Evolutionary conservation across 1,139 yeast species (phyloP), one percentile per base, ranked within the genome.

Genomic region (Yamadazyma aaseri): DNA sequence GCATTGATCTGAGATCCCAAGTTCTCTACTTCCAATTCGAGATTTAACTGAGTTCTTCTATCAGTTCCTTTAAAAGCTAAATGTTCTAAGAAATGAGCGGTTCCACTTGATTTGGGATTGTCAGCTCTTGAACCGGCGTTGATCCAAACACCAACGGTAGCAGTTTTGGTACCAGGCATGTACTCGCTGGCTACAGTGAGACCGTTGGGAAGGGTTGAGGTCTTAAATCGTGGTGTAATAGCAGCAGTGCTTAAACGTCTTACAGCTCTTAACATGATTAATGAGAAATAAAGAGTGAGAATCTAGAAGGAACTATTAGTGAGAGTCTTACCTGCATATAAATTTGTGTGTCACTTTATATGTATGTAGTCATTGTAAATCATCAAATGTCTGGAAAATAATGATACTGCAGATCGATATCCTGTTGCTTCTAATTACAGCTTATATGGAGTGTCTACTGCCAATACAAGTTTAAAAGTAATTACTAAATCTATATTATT

Each of bases 51-150:
- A n/a, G 89, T 67, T 55, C 98, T 76, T 43, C 71, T 73, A 36
- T 73, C 63, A 11, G 98, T 92, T 21, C 99, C 99, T 63, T 92
- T 92, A 67, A 92, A 92, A 3, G 97, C 95, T 51, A 92, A 70
- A 62, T 92, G 99, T 60, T 92, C 99, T 39, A 92, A 67, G 56
- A 92, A 92, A 63, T 92, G 99, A 0, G 99, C 99, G 9, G 97
- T 90, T 29, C 99, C 99, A 38, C 79, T 72, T 50, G 89, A 87
- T 55, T 75, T 76, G 33, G 81, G 78, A 52, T 81, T 84, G 62
- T 92, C 99, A 2, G 97, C 97, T 43, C 99, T 75, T 2, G 97
- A 90, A 1, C 99, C 99, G 29, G 98, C 97, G 60, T 94, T 96
- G 45, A 92, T 90, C 89, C 90, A 84, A 31, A 92, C 92, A 2